Percentiles rank a stretch among this genome's conserved stretches.
Evolutionary conservation across 1,284 basidiomycete genomes (phyloP).

Genomic region (Vanrija sp.): DNA sequence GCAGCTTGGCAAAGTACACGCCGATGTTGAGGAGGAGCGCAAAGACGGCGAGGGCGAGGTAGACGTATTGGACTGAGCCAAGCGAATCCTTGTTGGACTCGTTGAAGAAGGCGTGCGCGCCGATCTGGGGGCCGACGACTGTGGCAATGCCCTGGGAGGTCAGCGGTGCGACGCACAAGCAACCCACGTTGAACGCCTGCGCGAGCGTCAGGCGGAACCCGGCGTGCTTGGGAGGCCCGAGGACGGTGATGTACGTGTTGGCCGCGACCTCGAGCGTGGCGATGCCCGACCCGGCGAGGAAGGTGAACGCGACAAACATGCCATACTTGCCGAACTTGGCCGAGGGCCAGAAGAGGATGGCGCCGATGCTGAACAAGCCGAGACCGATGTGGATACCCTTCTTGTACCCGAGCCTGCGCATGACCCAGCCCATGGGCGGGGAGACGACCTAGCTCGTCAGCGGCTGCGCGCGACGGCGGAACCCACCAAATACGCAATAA

Average conservation of each 20-base stretch:
- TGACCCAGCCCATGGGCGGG: slow-evolving; percentile 34
- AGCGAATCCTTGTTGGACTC: slow-evolving; percentile 22
- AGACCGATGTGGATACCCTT: slow-evolving; percentile 36
- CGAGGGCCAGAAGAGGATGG: slow-evolving; percentile 36
- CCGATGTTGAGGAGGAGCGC: slow-evolving; percentile 26
- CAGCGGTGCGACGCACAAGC: background rate
- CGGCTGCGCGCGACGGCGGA: slow-evolving; percentile 8
- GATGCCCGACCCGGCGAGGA: slow-evolving; percentile 29
- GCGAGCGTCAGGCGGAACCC: slow-evolving; percentile 34
- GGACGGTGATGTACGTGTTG: slow-evolving; percentile 33
- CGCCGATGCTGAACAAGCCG: slow-evolving; percentile 23
- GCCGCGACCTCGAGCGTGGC: slow-evolving; percentile 38
- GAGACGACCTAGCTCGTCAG: slow-evolving; percentile 18
- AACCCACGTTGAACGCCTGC: slow-evolving; percentile 27
- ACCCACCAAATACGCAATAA: slow-evolving; percentile 19
- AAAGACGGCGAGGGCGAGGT: slow-evolving; percentile 29
- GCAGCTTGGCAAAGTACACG: slow-evolving; percentile 30
- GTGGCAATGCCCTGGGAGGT: slow-evolving; percentile 28
- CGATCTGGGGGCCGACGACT: slow-evolving; percentile 33
- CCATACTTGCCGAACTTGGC: slow-evolving; percentile 24
- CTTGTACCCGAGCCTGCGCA: slow-evolving; percentile 37
- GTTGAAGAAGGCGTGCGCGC: slow-evolving; percentile 35
- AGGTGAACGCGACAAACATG: slow-evolving; percentile 33
- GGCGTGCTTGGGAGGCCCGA: slow-evolving; percentile 29
- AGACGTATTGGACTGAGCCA: slow-evolving; percentile 37